These are phyloP conservation scores for Thalia dealbata DNA, from an alignment of 176 grass and related monocot genomes.

Conservation along the genomic window DNA sequence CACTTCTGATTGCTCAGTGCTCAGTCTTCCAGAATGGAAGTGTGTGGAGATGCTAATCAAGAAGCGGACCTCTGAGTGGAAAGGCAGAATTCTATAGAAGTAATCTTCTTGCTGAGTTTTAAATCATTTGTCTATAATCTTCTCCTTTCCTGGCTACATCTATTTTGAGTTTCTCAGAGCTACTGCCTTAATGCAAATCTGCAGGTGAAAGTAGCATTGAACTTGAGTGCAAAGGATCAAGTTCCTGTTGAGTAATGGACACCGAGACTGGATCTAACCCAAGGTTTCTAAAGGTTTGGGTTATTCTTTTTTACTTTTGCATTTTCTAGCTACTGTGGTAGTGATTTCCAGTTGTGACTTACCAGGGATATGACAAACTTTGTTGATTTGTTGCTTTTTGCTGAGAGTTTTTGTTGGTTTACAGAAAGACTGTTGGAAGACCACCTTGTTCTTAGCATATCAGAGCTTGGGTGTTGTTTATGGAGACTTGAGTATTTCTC, in stretches of 20 bases:
- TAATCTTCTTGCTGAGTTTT: no score
- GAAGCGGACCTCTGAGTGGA: no score
- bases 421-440: slow-evolving; percentile 88
- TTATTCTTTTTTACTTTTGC: background rate
- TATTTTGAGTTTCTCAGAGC: background rate
- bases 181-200: background rate
- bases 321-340: background rate
- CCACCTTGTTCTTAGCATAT: slow-evolving; percentile 76
- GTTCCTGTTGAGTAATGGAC: slow-evolving; percentile 46
- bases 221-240: slow-evolving; percentile 5
- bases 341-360: background rate
- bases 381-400: slow-evolving; percentile 12
- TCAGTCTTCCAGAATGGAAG: no score
- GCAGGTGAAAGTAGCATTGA: background rate
- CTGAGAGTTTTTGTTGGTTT: slow-evolving; percentile 19
- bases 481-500: slow-evolving; percentile 91
- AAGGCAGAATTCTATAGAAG: no score
- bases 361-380: background rate
- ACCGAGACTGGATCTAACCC: slow-evolving; percentile 41
- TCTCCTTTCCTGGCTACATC: background rate
- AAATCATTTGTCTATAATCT: no score
- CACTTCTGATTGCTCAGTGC: no score
- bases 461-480: slow-evolving; percentile 97
- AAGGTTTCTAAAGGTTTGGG: slow-evolving; percentile 38
- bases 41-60: no score